Conservation (phyloP, 1,139 yeast genomes). For the Zygoascus meyerae region DNA sequence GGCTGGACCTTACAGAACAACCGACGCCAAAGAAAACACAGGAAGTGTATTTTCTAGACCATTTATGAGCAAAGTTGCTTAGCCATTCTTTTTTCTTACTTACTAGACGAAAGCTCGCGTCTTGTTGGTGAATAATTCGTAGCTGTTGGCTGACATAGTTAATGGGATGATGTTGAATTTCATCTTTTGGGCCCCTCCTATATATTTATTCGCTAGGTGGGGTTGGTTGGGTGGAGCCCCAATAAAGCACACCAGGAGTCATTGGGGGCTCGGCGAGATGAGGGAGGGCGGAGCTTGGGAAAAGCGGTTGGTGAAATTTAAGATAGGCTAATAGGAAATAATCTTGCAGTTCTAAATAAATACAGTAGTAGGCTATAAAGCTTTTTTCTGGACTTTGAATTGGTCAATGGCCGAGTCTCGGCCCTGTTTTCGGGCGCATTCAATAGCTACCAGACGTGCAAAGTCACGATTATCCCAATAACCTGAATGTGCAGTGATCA, state of each 20-base stretch:
- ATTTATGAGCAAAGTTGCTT: no score
- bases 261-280: no score
- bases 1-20: no score
- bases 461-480: conserved; percentile 40
- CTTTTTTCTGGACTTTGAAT: conserved; percentile 15
- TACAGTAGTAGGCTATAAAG: not conserved
- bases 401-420: conserved; percentile 19
- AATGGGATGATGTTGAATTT: not conserved
- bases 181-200: not conserved
- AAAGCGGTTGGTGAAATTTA: no score
- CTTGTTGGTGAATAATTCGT: conserved; percentile 39
- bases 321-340: no score
- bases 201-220: not conserved
- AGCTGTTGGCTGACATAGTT: conserved; percentile 27
- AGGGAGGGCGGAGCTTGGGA: no score
- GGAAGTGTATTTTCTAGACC: no score
- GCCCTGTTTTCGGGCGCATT: conserved; percentile 31
- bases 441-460: conserved; percentile 38
- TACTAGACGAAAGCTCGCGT: conserved; percentile 41
- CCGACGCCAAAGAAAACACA: no score
- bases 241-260: not conserved
- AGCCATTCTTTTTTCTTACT: not conserved
- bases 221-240: not conserved
- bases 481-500: conserved; percentile 39
- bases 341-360: not conserved